Percentiles rank a stretch among this genome's conserved stretches.
phyloP scores from a whole-genome alignment of 1,284 basidiomycete species.

The Naganishia cerealis region DNA sequence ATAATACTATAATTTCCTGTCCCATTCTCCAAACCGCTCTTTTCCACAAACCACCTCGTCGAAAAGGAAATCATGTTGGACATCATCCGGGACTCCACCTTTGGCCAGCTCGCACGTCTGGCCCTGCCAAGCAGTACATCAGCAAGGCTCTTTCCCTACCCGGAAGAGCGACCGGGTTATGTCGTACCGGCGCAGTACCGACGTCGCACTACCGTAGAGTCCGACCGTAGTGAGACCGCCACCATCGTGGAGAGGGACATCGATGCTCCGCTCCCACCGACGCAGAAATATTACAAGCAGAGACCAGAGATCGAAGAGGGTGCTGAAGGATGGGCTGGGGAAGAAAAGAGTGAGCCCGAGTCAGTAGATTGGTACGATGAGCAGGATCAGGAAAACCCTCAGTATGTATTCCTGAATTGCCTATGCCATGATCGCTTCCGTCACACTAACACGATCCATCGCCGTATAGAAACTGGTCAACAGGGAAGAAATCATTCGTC shows the following conservation, averaged over 20 bases:
- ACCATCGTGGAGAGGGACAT: constrained; percentile 22
- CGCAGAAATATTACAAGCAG: constrained; percentile 13
- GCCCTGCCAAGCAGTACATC: constrained; percentile 10
- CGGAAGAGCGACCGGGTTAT: constrained; percentile 21
- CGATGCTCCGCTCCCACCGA: constrained; percentile 12
- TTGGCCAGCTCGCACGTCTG: constrained; percentile 19
- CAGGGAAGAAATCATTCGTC: constrained; percentile 30
- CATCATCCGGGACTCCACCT: constrained; percentile 25
- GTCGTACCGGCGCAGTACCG: constrained; percentile 2
- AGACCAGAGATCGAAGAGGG: constrained; percentile 8
- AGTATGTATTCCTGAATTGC: constrained; percentile 51
- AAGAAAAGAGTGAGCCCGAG: constrained; percentile 34
- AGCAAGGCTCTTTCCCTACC: constrained; percentile 4
- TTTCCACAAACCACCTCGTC: no score
- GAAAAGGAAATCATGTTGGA: constrained; percentile 19
- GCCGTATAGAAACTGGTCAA: constrained; percentile 30
- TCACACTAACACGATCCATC: background rate
- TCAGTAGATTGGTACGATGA: constrained; percentile 66
- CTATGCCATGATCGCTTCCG: background rate
- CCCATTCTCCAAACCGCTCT: no score
- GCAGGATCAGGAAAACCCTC: constrained; percentile 65
- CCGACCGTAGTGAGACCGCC: constrained; percentile 7
- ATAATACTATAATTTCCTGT: no score
- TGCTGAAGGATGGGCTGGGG: constrained; percentile 16
- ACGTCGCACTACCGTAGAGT: background rate